These are phyloP conservation scores for Colletotrichum lupini DNA, from an alignment of 2,329 filamentous ascomycete genomes.

Conservation along the genomic window DNA sequence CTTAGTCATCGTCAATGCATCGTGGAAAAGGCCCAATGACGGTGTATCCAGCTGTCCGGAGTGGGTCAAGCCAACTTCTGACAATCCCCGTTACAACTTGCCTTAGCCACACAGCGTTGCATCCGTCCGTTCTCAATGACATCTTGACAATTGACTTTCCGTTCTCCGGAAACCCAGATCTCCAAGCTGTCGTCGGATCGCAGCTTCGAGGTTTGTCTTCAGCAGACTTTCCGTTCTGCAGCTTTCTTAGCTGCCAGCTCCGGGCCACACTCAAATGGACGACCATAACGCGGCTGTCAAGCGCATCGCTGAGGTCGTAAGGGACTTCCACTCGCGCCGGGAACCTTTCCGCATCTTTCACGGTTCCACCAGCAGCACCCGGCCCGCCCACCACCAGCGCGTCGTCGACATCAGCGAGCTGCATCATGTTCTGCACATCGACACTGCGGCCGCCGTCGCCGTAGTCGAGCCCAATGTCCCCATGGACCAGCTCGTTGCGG, in stretches of 20 bases:
- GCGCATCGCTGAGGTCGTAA: slow-evolving; percentile 54
- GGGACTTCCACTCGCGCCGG: slow-evolving; percentile 53
- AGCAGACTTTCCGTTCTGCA: slow-evolving; percentile 16
- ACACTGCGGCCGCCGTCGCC: slow-evolving; percentile 63
- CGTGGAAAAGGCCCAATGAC: neutral
- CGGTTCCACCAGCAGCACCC: slow-evolving; percentile 81
- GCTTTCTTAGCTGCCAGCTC: neutral
- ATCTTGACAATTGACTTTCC: slow-evolving; percentile 11
- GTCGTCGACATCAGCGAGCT: slow-evolving; percentile 76
- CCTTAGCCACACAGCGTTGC: neutral
- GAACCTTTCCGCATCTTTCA: slow-evolving; percentile 80
- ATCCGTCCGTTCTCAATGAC: neutral
- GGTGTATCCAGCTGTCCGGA: slow-evolving; percentile 1
- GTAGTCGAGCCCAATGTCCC: slow-evolving; percentile 78
- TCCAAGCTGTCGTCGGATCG: neutral
- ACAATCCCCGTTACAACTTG: slow-evolving; percentile 23
- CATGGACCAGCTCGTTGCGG: slow-evolving; percentile 72
- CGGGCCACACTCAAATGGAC: slow-evolving; percentile 46
- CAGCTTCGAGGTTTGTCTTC: neutral
- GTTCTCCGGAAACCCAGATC: neutral
- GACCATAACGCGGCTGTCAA: slow-evolving; percentile 57
- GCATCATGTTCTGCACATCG: slow-evolving; percentile 70
- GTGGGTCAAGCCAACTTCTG: slow-evolving; percentile 14
- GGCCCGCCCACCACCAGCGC: slow-evolving; percentile 63
- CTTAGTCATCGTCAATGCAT: slow-evolving; percentile 21